Conservation (phyloP, 352 stramenopile species). For the Phytophthora uliginosa region DNA sequence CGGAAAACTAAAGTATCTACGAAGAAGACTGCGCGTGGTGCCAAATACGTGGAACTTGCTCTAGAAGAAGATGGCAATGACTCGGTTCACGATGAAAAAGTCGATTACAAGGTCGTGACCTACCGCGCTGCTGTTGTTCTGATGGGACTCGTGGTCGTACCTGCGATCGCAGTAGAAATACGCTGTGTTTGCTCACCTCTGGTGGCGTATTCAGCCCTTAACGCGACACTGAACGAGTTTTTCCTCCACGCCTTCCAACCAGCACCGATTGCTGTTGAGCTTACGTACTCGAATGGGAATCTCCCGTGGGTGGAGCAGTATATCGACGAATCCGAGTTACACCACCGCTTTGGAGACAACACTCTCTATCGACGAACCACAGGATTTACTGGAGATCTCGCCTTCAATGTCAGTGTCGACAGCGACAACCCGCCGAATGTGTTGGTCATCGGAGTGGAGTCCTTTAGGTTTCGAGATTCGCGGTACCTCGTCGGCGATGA, state of each 20-base stretch:
- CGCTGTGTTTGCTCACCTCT: not conserved
- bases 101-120: not conserved
- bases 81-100: not conserved
- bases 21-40: not conserved
- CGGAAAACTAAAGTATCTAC: not conserved
- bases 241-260: slow-evolving; percentile 17
- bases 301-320: slow-evolving; percentile 10
- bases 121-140: not conserved
- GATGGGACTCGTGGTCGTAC: slow-evolving; percentile 9
- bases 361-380: slow-evolving; percentile 18
- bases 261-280: not conserved
- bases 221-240: slow-evolving; percentile 9
- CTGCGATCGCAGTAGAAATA: not conserved
- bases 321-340: slow-evolving; percentile 1
- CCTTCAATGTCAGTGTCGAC: slow-evolving; percentile 14
- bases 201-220: slow-evolving; percentile 6
- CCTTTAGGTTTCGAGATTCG: slow-evolving; percentile 14
- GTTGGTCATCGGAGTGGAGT: slow-evolving; percentile 16
- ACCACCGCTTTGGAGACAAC: slow-evolving; percentile 10
- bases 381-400: slow-evolving; percentile 16
- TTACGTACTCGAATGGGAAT: not conserved
- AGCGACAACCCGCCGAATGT: slow-evolving; percentile 13
- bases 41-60: slow-evolving; percentile 8
- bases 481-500: slow-evolving; percentile 23
- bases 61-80: not conserved